Conservation (phyloP, 495 filamentous ascomycete genomes). For the Penicillium turbatum region DNA sequence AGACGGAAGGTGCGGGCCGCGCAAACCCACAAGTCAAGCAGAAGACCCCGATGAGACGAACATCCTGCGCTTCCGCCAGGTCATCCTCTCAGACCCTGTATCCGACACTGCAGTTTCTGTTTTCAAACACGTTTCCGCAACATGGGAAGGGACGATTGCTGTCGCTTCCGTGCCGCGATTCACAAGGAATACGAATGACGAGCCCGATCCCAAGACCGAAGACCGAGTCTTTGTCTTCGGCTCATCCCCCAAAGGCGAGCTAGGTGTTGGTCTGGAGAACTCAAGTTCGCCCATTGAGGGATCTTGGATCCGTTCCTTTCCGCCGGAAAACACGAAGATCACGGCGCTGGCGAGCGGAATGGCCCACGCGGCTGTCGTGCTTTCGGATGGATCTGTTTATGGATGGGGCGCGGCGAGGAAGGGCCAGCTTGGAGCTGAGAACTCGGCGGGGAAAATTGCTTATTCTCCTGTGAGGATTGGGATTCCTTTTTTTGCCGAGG, state of each 20-base stretch:
- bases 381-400: conserved; percentile 71
- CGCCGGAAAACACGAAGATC: conserved; percentile 48
- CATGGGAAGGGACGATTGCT: conserved; percentile 69
- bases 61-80: conserved; percentile 24
- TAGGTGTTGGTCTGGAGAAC: conserved; percentile 53
- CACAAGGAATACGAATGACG: too few relatives aligned
- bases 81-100: conserved; percentile 17
- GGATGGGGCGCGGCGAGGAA: conserved; percentile 87
- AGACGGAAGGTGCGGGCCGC: conserved; percentile 43
- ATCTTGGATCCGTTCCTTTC: conserved; percentile 54
- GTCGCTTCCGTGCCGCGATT: conserved; percentile 33
- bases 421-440: conserved; percentile 66
- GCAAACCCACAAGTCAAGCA: not conserved
- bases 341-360: conserved; percentile 64
- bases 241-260: conserved; percentile 62
- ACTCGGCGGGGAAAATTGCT: conserved; percentile 39
- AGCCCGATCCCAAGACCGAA: conserved; percentile 1
- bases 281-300: conserved; percentile 7
- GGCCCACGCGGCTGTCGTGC: conserved; percentile 67
- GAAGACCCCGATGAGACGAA: not conserved
- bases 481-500: conserved; percentile 46
- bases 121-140: conserved; percentile 54
- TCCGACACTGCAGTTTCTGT: conserved; percentile 9
- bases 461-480: conserved; percentile 56
- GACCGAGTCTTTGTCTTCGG: conserved; percentile 60